Evolutionary conservation across 1,284 basidiomycete species (phyloP).

Genomic region (Malassezia japonica): DNA sequence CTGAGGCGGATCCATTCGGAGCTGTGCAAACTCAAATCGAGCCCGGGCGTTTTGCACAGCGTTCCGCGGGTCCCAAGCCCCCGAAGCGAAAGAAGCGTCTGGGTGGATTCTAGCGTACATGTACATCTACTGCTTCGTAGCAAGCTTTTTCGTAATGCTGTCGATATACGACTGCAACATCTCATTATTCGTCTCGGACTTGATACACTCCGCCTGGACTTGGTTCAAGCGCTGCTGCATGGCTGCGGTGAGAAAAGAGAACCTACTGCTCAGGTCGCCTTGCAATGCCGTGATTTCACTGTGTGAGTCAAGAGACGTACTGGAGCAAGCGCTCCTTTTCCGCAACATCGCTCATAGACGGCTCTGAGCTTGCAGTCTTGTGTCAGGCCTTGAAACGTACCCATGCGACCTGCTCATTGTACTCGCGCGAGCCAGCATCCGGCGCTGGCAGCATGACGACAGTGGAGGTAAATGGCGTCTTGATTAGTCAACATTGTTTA

Average conservation of each 20-base stretch:
- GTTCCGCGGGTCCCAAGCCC: background rate
- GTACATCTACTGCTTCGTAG: slow-evolving; percentile 22
- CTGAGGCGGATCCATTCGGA: background rate
- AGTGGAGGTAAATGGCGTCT: too few species aligned
- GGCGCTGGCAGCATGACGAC: background rate
- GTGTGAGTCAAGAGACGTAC: slow-evolving; percentile 20
- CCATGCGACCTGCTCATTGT: slow-evolving; percentile 13
- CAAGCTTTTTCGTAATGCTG: slow-evolving; percentile 47
- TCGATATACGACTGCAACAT: slow-evolving; percentile 47
- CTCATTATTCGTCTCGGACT: slow-evolving; percentile 45
- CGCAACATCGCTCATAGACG: slow-evolving; percentile 42
- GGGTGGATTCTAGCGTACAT: slow-evolving; percentile 12
- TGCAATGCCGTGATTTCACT: slow-evolving; percentile 40
- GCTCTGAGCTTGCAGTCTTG: slow-evolving; percentile 20
- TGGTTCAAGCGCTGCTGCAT: slow-evolving; percentile 29
- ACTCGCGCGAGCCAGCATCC: background rate
- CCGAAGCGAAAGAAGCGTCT: slow-evolving; percentile 12
- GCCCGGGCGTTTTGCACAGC: slow-evolving; percentile 13
- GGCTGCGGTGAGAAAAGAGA: slow-evolving; percentile 11
- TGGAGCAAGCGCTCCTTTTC: slow-evolving; percentile 44
- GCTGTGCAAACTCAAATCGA: slow-evolving; percentile 10
- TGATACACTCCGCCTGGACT: slow-evolving; percentile 42
- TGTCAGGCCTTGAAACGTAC: slow-evolving; percentile 3
- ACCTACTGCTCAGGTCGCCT: slow-evolving; percentile 27
- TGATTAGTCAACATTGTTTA: too few species aligned